These are phyloP conservation scores for Lactuca sativa DNA, from an alignment of 129 eudicot genomes.

Conservation along the genomic window DNA sequence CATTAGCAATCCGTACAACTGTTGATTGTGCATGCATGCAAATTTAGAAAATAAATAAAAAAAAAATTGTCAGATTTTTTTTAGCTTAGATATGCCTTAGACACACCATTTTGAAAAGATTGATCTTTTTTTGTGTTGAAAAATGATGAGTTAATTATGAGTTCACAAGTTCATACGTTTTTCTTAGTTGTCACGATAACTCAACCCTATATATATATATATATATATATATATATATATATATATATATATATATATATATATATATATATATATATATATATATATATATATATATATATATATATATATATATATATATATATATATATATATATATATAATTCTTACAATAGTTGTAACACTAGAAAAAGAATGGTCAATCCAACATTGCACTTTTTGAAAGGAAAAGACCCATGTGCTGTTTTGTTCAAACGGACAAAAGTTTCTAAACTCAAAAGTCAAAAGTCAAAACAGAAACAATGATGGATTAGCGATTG, in stretches of 20 bases:
- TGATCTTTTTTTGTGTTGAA: too few species aligned
- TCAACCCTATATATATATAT: background rate
- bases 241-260: background rate
- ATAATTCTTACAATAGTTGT: too few species aligned
- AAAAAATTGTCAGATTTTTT: too few species aligned
- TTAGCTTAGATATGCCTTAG: too few species aligned
- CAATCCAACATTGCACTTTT: slow-evolving; percentile 38
- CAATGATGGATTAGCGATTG: slow-evolving; percentile 32
- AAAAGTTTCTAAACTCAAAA: slow-evolving; percentile 13
- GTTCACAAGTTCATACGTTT: too few species aligned
- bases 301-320: background rate
- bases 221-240: background rate
- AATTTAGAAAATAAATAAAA: too few species aligned
- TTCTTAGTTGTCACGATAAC: too few species aligned
- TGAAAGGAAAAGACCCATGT: slow-evolving; percentile 38
- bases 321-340: background rate
- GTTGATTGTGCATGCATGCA: too few species aligned
- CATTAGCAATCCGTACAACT: too few species aligned
- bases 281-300: background rate
- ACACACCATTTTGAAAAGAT: too few species aligned
- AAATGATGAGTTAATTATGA: too few species aligned
- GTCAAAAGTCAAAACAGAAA: slow-evolving; percentile 36
- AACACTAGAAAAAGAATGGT: slow-evolving; percentile 6
- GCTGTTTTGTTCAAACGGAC: slow-evolving; percentile 30
- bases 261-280: background rate